Base-by-base conservation (phyloP, 257 asterid species). In the Primulina tabacum region DNA sequence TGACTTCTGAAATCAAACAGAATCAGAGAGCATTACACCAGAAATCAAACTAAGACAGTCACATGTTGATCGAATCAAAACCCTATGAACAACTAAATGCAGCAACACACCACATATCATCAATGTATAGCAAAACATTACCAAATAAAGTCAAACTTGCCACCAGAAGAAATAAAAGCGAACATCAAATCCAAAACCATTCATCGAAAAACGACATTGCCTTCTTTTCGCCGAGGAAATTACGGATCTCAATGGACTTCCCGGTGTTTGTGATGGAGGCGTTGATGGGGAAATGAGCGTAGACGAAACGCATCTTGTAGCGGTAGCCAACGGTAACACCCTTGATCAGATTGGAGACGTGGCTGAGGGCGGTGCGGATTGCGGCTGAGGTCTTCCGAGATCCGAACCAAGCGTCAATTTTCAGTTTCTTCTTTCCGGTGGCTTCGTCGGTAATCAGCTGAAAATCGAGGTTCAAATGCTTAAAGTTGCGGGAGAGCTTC, bases 181-280 rank as follows among this genome's bases (percentile, higher is more conserved):
- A 43, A 8, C n/a, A 58, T 11, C 26, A 40, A 29, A 8, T 2
- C 8, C 2, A 38, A 20, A 18, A 60, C 11, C 33, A 53, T 0
- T 0, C 28, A 9, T n/a, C 6, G 1, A 38, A 18, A 14, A 17
- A 16, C 4, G 2, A 7, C 11, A 26, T 24, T 60, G 88, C 97
- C 96, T 78, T 90, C 81, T 90, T 90, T 83, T 90, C 97, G 30
- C 96, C 97, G 20, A 90, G 93, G 65, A 90, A 90, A 78, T 90
- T 90, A 8, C 96, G 83, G 82, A 90, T 90, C 92, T 90, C 96
- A 72, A 90, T 90, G 4, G 90, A 69, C 8, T 76, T 80, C 14
- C 83, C 89, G 20, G 18, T 57, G 74, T 73, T 71, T 14, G 82
- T 64, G 55, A 90, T 90, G 18, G 94, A 85, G 0, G 96, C 97